Evolutionary conservation across 2,329 filamentous ascomycete species (phyloP).

Genomic region (Arthrobotrys megalospora): DNA sequence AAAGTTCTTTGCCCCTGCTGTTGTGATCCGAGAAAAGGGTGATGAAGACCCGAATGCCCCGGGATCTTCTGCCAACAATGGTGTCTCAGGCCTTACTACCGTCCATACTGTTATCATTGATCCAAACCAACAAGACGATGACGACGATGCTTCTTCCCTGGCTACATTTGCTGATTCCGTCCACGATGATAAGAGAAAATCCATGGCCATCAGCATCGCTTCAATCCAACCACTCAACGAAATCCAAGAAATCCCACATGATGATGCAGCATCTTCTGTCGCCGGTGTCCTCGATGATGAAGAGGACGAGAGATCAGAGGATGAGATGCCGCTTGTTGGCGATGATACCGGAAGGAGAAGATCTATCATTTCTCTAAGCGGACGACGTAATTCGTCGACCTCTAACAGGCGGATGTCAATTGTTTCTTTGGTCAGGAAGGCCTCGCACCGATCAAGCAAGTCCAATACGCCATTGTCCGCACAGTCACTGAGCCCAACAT

Average conservation of each 20-base stretch:
- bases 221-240: conserved; percentile 65
- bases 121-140: conserved; percentile 68
- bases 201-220: conserved; percentile 65
- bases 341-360: conserved; percentile 42
- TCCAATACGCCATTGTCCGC: conserved; percentile 29
- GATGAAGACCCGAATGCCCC: conserved; percentile 39
- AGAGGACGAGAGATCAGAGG: conserved; percentile 70
- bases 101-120: conserved; percentile 60
- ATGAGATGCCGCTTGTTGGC: conserved; percentile 62
- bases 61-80: conserved; percentile 24
- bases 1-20: conserved; percentile 52
- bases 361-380: conserved; percentile 36
- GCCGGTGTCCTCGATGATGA: conserved; percentile 75
- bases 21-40: conserved; percentile 58
- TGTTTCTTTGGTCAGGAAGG: conserved; percentile 42
- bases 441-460: conserved; percentile 54
- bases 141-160: conserved; percentile 76
- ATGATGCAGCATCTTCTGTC: conserved; percentile 69
- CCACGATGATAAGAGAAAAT: conserved; percentile 54
- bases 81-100: conserved; percentile 42
- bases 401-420: conserved; percentile 48
- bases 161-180: conserved; percentile 72
- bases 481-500: conserved; percentile 20
- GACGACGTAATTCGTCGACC: conserved; percentile 51
- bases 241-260: conserved; percentile 66